Evolutionary conservation across 2,329 filamentous ascomycete genomes (phyloP).

Genomic region (Colletotrichum destructivum): DNA sequence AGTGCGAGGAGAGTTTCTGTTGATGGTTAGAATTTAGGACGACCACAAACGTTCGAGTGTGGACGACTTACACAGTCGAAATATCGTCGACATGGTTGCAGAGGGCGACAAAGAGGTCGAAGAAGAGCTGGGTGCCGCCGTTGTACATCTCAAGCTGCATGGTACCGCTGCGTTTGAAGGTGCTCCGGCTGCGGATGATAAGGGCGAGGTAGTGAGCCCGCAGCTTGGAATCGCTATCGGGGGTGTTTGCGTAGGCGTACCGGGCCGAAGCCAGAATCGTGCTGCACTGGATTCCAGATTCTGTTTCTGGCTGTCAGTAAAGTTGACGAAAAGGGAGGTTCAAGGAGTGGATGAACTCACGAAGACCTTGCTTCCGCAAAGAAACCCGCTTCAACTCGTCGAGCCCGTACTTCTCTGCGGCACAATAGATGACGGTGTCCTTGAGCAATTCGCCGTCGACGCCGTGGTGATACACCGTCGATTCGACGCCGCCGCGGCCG

Average conservation of each 20-base stretch:
- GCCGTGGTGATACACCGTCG: slow-evolving; percentile 78
- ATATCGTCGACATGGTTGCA: slow-evolving; percentile 89
- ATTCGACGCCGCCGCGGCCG: slow-evolving; percentile 66
- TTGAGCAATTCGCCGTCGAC: slow-evolving; percentile 81
- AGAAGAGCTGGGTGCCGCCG: slow-evolving; percentile 87
- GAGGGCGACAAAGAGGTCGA: slow-evolving; percentile 93
- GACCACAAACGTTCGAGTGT: no score
- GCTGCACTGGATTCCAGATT: slow-evolving; percentile 85
- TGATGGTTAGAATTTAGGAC: slow-evolving; percentile 40
- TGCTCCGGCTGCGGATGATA: slow-evolving; percentile 89
- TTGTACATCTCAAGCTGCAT: slow-evolving; percentile 97
- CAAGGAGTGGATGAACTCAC: slow-evolving; percentile 58
- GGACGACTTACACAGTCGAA: slow-evolving; percentile 66
- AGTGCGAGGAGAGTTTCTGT: slow-evolving; percentile 52
- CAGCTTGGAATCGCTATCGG: slow-evolving; percentile 91
- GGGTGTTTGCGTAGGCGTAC: slow-evolving; percentile 90
- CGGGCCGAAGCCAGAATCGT: slow-evolving; percentile 91
- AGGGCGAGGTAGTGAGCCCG: slow-evolving; percentile 92
- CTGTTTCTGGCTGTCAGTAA: slow-evolving; percentile 50
- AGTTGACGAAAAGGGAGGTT: neutral
- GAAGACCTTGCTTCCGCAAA: slow-evolving; percentile 90
- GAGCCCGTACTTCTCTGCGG: slow-evolving; percentile 86
- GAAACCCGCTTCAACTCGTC: slow-evolving; percentile 88
- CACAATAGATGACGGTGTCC: slow-evolving; percentile 92
- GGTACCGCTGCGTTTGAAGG: slow-evolving; percentile 93